Conservation (phyloP, 371 early-diverging fungal species). For the Mucor mucedo region DNA sequence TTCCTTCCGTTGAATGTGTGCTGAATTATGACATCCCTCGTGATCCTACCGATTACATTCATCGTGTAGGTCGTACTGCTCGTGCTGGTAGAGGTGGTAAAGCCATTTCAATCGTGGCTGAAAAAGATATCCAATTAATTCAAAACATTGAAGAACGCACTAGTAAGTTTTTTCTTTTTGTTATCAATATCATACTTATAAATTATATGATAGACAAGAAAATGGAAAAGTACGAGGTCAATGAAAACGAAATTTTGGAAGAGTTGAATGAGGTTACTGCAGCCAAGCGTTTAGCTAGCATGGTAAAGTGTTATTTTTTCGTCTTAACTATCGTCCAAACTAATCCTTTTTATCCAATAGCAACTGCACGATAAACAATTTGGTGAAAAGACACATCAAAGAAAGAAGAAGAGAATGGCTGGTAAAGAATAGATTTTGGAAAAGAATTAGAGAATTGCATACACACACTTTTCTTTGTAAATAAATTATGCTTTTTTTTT, state of each 20-base stretch:
- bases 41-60: slow-evolving; percentile 97
- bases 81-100: slow-evolving; percentile 93
- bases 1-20: slow-evolving; percentile 94
- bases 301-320: slow-evolving; percentile 59
- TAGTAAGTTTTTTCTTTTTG: slow-evolving; percentile 39
- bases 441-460: background rate
- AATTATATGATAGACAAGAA: slow-evolving; percentile 62
- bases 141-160: slow-evolving; percentile 88
- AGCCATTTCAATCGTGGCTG: slow-evolving; percentile 91
- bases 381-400: slow-evolving; percentile 69
- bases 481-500: slow-evolving; percentile 13
- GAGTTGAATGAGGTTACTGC: slow-evolving; percentile 81
- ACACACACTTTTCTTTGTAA: slow-evolving; percentile 17
- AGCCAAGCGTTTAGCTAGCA: slow-evolving; percentile 89
- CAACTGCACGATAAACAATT: slow-evolving; percentile 74
- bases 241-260: slow-evolving; percentile 83
- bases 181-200: background rate
- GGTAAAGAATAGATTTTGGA: background rate
- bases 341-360: slow-evolving; percentile 26
- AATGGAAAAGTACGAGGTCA: slow-evolving; percentile 76
- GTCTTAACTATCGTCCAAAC: no score
- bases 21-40: slow-evolving; percentile 98
- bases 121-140: slow-evolving; percentile 89
- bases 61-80: slow-evolving; percentile 99
- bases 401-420: slow-evolving; percentile 60